These are phyloP conservation scores for Neofusicoccum laricinum DNA, from an alignment of 2,329 filamentous ascomycete species.

Conservation along the genomic window DNA sequence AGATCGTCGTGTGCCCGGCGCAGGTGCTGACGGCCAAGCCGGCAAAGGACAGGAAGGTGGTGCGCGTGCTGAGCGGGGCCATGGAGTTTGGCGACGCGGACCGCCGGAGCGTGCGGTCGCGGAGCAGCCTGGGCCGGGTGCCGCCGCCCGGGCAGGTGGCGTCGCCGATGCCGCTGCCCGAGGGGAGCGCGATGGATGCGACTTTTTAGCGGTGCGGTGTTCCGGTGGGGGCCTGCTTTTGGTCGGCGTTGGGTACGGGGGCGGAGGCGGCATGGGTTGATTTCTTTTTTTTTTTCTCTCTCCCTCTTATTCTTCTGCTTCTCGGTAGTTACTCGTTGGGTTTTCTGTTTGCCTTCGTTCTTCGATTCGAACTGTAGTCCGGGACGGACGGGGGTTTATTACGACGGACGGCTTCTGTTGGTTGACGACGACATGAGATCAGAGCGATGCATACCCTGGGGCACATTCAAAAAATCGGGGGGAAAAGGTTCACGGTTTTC, in stretches of 20 bases:
- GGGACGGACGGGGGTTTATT: too few species aligned
- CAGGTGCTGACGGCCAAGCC: constrained; percentile 75
- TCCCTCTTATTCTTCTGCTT: neutral
- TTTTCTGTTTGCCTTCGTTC: neutral
- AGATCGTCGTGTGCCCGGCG: constrained; percentile 92
- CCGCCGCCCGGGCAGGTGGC: neutral
- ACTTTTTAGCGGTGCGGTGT: constrained; percentile 12
- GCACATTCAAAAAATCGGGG: too few species aligned
- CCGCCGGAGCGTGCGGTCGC: neutral
- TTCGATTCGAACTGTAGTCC: neutral
- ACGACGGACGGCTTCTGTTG: too few species aligned
- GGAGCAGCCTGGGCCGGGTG: neutral
- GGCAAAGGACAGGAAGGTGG: constrained; percentile 46
- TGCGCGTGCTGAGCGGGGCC: constrained; percentile 48
- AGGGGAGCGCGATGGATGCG: neutral
- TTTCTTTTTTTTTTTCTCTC: too few species aligned
- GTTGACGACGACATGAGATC: too few species aligned
- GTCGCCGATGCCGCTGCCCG: neutral
- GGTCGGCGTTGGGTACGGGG: neutral
- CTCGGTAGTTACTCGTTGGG: neutral
- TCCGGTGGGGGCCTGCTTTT: constrained; percentile 9
- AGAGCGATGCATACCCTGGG: too few species aligned
- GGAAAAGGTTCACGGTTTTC: too few species aligned
- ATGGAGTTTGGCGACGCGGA: constrained; percentile 42
- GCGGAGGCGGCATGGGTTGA: neutral